Evolutionary conservation across 2,329 filamentous ascomycete species (phyloP).

Genomic region (Lachnellula subtilissima): DNA sequence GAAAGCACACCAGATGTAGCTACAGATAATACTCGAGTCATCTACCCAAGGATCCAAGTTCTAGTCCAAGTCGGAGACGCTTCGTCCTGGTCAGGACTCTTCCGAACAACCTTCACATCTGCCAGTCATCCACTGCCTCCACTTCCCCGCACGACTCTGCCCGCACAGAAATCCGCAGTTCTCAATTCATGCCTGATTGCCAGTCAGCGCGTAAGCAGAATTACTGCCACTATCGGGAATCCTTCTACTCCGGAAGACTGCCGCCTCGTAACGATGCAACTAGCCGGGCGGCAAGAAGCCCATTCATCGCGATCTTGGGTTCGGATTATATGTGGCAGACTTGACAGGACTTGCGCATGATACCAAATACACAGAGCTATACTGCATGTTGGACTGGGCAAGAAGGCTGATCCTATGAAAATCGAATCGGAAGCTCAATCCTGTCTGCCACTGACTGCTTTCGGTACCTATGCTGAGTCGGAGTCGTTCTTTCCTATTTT

Average conservation of each 20-base stretch:
- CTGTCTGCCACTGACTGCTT: constrained; percentile 68
- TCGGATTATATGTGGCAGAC: constrained; percentile 62
- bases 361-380: constrained; percentile 54
- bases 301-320: constrained; percentile 57
- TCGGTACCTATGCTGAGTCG: constrained; percentile 51
- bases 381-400: constrained; percentile 65
- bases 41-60: constrained; percentile 34
- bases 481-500: background rate
- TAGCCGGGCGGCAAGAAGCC: constrained; percentile 44
- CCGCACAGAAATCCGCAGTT: constrained; percentile 26
- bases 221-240: constrained; percentile 41
- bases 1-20: background rate
- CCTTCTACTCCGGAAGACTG: constrained; percentile 49
- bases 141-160: constrained; percentile 54
- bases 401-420: constrained; percentile 70
- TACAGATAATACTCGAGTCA: constrained; percentile 18
- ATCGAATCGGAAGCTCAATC: constrained; percentile 59
- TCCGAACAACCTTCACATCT: constrained; percentile 63
- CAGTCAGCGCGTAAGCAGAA: constrained; percentile 34
- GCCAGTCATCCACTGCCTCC: constrained; percentile 58
- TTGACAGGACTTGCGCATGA: constrained; percentile 60
- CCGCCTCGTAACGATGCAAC: constrained; percentile 53
- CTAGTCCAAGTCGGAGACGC: constrained; percentile 57
- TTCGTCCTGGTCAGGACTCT: constrained; percentile 53
- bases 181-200: background rate